phyloP scores from a whole-genome alignment of 164 flowering plant genomes.

The Vitis rupestris region DNA sequence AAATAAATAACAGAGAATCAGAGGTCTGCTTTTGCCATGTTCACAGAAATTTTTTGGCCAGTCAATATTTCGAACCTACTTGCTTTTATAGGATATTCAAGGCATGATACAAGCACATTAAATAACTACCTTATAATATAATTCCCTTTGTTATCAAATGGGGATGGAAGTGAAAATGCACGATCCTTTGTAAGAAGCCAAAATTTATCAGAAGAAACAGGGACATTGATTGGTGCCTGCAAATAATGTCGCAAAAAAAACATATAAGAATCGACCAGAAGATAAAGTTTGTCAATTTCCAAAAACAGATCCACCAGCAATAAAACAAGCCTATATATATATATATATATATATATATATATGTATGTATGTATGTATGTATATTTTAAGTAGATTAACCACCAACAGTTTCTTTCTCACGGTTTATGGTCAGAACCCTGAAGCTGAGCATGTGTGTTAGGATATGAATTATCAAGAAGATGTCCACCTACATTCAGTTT shows the following conservation, averaged over 20 bases:
- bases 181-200: constrained; percentile 72
- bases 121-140: constrained; percentile 81
- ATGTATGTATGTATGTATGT: background rate
- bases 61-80: background rate
- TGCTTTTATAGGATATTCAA: background rate
- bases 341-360: no score
- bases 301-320: background rate
- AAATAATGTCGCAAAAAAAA: constrained; percentile 12
- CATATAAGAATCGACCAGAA: background rate
- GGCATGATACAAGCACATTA: background rate
- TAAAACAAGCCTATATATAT: background rate
- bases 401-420: background rate
- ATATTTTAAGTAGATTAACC: background rate
- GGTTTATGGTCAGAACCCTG: no score
- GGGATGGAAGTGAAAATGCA: constrained; percentile 79
- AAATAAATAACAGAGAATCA: background rate
- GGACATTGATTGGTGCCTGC: constrained; percentile 81
- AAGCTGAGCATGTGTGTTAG: no score
- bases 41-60: no score
- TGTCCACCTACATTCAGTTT: no score
- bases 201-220: constrained; percentile 90
- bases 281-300: background rate
- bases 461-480: no score
- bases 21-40: no score
- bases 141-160: constrained; percentile 87